phyloP scores from a whole-genome alignment of 768 basidiomycete species.

The Boletus subparvulus region DNA sequence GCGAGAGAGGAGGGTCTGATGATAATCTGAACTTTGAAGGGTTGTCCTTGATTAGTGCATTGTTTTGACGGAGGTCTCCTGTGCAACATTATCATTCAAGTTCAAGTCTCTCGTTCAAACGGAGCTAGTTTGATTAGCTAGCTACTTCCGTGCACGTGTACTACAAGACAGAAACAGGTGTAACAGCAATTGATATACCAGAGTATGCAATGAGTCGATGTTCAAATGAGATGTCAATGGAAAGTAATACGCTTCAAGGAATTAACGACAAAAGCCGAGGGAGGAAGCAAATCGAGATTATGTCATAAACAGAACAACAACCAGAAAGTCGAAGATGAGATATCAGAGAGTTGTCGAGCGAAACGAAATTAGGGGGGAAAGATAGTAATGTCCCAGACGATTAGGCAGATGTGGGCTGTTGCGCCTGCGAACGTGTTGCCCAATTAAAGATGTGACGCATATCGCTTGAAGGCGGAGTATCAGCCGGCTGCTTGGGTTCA shows the following conservation, averaged over 20 bases:
- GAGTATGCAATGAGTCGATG: slow-evolving; percentile 26
- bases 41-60: too few species aligned
- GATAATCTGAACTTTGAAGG: neutral
- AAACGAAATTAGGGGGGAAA: slow-evolving; percentile 2
- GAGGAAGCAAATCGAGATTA: slow-evolving; percentile 25
- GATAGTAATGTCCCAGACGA: slow-evolving; percentile 20
- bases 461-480: slow-evolving; percentile 61
- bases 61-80: neutral
- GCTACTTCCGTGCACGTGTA: slow-evolving; percentile 28
- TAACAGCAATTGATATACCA: slow-evolving; percentile 33
- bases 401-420: slow-evolving; percentile 39
- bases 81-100: neutral
- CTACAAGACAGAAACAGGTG: slow-evolving; percentile 31
- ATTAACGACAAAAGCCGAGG: slow-evolving; percentile 26
- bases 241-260: slow-evolving; percentile 17
- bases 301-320: slow-evolving; percentile 29
- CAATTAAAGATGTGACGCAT: slow-evolving; percentile 80
- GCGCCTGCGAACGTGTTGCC: slow-evolving; percentile 60
- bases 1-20: neutral
- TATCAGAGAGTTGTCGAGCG: slow-evolving; percentile 1
- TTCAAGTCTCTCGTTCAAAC: neutral
- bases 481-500: slow-evolving; percentile 79
- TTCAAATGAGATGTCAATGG: slow-evolving; percentile 26
- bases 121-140: slow-evolving; percentile 13
- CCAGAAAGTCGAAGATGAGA: slow-evolving; percentile 17